These are phyloP conservation scores for Eucalyptus cloeziana DNA, from an alignment of 345 rosid species.

Conservation along the genomic window DNA sequence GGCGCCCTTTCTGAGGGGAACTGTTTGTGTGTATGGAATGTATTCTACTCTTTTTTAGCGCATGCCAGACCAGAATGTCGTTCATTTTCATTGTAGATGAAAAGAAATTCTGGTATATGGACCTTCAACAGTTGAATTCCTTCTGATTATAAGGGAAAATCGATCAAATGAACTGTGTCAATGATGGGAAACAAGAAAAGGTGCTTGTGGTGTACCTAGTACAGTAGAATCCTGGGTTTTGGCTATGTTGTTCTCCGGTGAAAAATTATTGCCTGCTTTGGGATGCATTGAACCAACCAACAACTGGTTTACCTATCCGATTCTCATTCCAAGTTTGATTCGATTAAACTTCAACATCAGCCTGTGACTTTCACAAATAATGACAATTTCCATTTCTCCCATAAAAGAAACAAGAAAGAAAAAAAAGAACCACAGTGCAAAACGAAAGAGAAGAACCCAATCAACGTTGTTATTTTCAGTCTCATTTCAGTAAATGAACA, in stretches of 20 bases:
- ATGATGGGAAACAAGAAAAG: background rate
- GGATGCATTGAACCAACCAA: background rate
- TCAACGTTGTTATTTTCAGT: background rate
- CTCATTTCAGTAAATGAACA: background rate
- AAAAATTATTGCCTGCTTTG: background rate
- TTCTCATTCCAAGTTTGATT: background rate
- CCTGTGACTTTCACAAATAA: background rate
- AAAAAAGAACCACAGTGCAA: background rate
- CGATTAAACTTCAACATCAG: background rate
- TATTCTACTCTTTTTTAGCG: background rate
- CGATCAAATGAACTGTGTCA: background rate
- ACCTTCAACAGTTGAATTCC: background rate
- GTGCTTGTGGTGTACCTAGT: background rate
- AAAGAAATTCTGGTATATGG: background rate
- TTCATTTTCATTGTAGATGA: background rate
- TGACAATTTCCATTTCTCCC: background rate
- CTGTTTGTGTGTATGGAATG: background rate
- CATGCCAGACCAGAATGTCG: background rate
- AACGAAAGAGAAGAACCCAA: background rate
- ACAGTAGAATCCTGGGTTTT: background rate
- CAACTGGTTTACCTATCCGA: background rate
- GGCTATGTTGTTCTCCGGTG: background rate
- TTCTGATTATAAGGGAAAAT: background rate
- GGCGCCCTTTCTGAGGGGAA: background rate
- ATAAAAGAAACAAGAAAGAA: background rate